Conservation (phyloP, 2,329 filamentous ascomycete genomes). For the Phaeosphaeriaceae sp. region DNA sequence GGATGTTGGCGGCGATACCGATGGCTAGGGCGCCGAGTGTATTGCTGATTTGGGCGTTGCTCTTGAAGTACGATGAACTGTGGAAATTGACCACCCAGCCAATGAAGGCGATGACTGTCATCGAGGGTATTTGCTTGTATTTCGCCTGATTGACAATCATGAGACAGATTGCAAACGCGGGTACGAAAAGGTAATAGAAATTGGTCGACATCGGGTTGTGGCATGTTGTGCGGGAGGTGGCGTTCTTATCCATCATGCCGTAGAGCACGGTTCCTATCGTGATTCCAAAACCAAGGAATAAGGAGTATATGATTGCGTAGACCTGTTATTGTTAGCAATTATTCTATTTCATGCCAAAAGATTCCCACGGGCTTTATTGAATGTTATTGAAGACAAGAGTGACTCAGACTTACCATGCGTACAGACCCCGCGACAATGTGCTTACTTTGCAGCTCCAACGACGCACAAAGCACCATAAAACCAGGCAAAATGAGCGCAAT, state of each 20-base stretch:
- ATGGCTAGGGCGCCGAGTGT: conserved; percentile 78
- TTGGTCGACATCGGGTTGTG: conserved; percentile 56
- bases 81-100: conserved; percentile 81
- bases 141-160: conserved; percentile 82
- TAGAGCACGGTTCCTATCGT: conserved; percentile 59
- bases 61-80: conserved; percentile 68
- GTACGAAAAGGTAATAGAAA: conserved; percentile 74
- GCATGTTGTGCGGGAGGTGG: conserved; percentile 54
- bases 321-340: conserved; percentile 26
- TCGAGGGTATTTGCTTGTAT: conserved; percentile 77
- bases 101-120: conserved; percentile 74
- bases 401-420: conserved; percentile 51
- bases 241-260: conserved; percentile 56
- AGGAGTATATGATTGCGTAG: conserved; percentile 60
- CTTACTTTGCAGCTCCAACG: conserved; percentile 56
- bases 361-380: too few species aligned
- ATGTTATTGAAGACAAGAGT: too few species aligned
- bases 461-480: conserved; percentile 59
- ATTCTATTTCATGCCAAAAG: not conserved
- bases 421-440: conserved; percentile 59
- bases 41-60: conserved; percentile 76
- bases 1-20: conserved; percentile 78
- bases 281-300: conserved; percentile 60
- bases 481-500: conserved; percentile 59
- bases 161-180: conserved; percentile 74